Evolutionary conservation across 2,329 filamentous ascomycete species (phyloP), one percentile per base, ranked within the genome.

Genomic region (Trichoderma pleuroti): DNA sequence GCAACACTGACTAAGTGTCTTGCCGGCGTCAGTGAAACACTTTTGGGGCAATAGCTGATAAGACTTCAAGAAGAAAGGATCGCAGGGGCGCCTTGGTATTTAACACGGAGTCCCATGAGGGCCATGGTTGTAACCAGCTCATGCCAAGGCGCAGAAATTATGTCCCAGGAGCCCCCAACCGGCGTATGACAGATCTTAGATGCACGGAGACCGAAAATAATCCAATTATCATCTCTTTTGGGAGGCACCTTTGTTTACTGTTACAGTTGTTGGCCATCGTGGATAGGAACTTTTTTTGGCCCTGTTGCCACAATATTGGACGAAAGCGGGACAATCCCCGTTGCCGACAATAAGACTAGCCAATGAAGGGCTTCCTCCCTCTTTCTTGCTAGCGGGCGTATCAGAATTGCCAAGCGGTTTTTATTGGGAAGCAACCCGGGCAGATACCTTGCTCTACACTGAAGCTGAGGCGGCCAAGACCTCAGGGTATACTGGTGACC

Each of bases 221-320:
- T 9, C 32, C 21, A 56, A 54, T 36, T 56, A 66, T 56, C 49
- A 8, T 34, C 46, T 26, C 63, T 66, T 66, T 52, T 28, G 46
- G 63, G 24, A 66, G 63, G 63, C 63, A 66, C 63, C 49, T 66
- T 66, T 66, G 63, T 56, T n/a, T 66, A 28, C 18, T 39, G 59
- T 14, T 26, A 16, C 24, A 21, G 16, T 26, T 28, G 32, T 66
- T 66, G 49, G 49, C 32, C 49, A 56, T 56, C 16, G 46, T 28
- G 49, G 30, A 28, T 56, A 61, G 63, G 63, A 66, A 66, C 63
- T 56, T 66, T 65, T 65, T 66, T 39, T 34, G 63, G 11, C 30
- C 32, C 54, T 24, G 32, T 56, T 39, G 63, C 21, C 32, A 56
- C 46, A 66, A 56, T n/a, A 14, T 39, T 30, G 32, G 46, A 66